Percentiles rank a stretch among this genome's conserved stretches.
Conservation (phyloP, 768 basidiomycete species). For the Suillus tomentosus region DNA sequence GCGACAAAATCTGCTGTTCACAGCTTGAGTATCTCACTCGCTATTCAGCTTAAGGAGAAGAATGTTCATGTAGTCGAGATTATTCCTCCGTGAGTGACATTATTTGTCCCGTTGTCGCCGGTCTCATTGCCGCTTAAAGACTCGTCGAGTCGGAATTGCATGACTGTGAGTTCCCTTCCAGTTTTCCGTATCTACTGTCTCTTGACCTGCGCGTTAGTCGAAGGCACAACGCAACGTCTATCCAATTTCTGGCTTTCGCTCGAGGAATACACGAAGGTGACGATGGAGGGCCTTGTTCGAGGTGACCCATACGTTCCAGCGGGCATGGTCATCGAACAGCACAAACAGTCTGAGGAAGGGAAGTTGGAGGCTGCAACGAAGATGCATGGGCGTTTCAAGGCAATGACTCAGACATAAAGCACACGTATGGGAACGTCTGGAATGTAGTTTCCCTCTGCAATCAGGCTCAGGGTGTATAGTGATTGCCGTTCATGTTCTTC, state of each 20-base stretch:
- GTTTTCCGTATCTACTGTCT: constrained; percentile 3
- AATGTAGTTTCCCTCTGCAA: neutral
- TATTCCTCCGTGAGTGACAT: constrained; percentile 52
- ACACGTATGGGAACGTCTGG: neutral
- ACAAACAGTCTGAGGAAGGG: constrained; percentile 32
- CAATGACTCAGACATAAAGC: constrained; percentile 2
- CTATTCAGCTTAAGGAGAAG: constrained; percentile 47
- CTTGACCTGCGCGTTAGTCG: constrained; percentile 57
- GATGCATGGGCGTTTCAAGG: neutral
- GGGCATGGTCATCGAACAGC: constrained; percentile 19
- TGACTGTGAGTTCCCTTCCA: constrained; percentile 43
- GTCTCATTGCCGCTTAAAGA: constrained; percentile 28
- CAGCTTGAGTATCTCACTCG: constrained; percentile 50
- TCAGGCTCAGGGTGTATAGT: neutral
- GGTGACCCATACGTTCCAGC: constrained; percentile 35
- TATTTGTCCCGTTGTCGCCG: constrained; percentile 11
- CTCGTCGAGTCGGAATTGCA: constrained; percentile 65
- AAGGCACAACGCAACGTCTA: constrained; percentile 49
- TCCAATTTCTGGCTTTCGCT: constrained; percentile 62
- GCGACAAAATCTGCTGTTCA: constrained; percentile 62
- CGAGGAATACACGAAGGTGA: constrained; percentile 43
- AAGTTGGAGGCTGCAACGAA: constrained; percentile 24
- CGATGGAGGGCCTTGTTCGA: constrained; percentile 40
- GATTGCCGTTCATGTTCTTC: no score
- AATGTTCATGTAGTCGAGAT: constrained; percentile 59